These are phyloP conservation scores for Phytophthora ohioensis DNA, from an alignment of 352 stramenopile genomes.

Conservation along the genomic window DNA sequence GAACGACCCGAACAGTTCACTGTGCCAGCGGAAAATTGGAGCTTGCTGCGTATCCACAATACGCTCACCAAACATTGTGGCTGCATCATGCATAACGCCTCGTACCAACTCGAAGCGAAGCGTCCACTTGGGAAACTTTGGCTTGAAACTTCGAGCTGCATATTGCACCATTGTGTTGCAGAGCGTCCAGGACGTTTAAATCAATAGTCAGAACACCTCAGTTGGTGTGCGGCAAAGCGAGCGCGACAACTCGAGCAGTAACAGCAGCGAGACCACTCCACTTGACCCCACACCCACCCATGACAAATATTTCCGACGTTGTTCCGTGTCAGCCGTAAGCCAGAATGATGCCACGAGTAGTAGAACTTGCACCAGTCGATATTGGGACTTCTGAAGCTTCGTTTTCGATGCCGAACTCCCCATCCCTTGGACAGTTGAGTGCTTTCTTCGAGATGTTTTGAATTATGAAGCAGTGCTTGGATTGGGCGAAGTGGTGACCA, in stretches of 20 bases:
- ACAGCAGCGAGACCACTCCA: conserved; percentile 2
- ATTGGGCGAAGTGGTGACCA: not conserved
- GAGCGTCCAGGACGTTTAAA: not conserved
- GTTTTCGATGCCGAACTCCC: not conserved
- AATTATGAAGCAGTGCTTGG: conserved; percentile 1
- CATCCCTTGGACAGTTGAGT: not conserved
- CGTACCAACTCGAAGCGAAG: conserved; percentile 42
- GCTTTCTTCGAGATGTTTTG: conserved; percentile 3
- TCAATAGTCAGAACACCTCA: conserved; percentile 7
- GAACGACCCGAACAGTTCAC: conserved; percentile 29
- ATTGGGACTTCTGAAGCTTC: conserved; percentile 13
- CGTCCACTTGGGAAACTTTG: conserved; percentile 47
- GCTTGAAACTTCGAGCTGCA: conserved; percentile 24
- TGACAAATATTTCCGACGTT: not conserved
- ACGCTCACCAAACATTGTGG: conserved; percentile 37
- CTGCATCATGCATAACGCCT: conserved; percentile 24
- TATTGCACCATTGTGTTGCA: conserved; percentile 11
- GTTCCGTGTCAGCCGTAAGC: not conserved
- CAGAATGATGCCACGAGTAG: not conserved
- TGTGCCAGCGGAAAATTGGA: conserved; percentile 34
- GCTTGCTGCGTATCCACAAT: conserved; percentile 27
- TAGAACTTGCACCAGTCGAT: conserved; percentile 1
- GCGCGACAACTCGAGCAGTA: conserved; percentile 12
- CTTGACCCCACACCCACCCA: not conserved
- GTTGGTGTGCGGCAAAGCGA: conserved; percentile 20